A percentile compares a stretch with the other conserved stretches of the same genome.
Evolutionary conservation across 2,329 filamentous ascomycete genomes (phyloP).

Genomic region (Calycina marina): DNA sequence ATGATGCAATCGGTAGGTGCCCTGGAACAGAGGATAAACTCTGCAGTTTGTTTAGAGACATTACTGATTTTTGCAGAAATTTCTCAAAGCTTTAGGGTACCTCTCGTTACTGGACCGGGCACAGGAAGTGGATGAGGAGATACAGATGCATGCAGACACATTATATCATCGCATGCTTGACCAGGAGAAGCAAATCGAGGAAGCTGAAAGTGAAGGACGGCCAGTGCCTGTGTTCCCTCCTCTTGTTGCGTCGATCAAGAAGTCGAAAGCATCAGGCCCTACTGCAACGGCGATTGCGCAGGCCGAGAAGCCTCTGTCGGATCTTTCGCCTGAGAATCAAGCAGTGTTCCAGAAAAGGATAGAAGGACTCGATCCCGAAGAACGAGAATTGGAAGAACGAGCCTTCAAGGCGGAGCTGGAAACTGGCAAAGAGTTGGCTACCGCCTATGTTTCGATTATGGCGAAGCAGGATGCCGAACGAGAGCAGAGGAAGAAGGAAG

Average conservation of each 20-base stretch:
- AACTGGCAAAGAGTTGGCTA: constrained; percentile 44
- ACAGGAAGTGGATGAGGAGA: constrained; percentile 61
- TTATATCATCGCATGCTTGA: constrained; percentile 77
- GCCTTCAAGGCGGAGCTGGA: constrained; percentile 48
- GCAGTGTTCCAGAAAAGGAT: constrained; percentile 38
- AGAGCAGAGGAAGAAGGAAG: constrained; percentile 40
- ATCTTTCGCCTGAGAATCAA: constrained; percentile 33
- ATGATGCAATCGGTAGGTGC: constrained; percentile 62
- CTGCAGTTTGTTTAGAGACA: too few species aligned
- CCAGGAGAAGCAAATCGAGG: constrained; percentile 62
- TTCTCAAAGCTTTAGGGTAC: constrained; percentile 83
- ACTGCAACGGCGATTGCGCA: constrained; percentile 7
- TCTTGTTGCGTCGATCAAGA: constrained; percentile 26
- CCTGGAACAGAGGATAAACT: too few species aligned
- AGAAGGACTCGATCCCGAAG: constrained; percentile 40
- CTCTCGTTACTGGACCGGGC: constrained; percentile 51
- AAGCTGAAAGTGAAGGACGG: constrained; percentile 48
- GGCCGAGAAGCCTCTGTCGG: constrained; percentile 8
- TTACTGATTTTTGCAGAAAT: constrained; percentile 39
- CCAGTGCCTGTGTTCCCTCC: constrained; percentile 44
- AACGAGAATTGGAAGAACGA: constrained; percentile 47
- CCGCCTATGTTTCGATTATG: constrained; percentile 38
- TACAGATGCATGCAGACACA: constrained; percentile 91
- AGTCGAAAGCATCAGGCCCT: constrained; percentile 4
- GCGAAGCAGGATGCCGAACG: constrained; percentile 39